Base-by-base conservation (phyloP, 768 basidiomycete genomes). In the Scleroderma citrinum region DNA sequence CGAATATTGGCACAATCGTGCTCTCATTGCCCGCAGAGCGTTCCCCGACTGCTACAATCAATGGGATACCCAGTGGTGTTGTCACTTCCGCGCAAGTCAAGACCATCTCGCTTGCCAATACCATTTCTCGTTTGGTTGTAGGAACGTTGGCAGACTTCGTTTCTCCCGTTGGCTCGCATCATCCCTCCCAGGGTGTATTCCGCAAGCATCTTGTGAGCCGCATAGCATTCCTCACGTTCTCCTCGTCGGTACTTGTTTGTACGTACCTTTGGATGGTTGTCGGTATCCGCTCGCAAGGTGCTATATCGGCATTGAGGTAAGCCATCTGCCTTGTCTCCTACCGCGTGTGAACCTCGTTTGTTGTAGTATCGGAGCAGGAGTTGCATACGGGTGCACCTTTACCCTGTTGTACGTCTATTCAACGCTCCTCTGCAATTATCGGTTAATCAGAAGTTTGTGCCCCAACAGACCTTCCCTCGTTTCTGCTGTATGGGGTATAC, bases 1-100 rank as follows among this genome's bases (percentile, higher is more conserved):
- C 87, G 17, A 92, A 89, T 58, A 82, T 92, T 41, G 88, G 87
- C 32, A 81, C 84, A 1, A 85, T 91, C 44, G 76, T 84, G 13
- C 66, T 83, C 4, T 82, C 88, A 13, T 74, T 89, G 31, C 78
- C 81, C 8, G 59, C 66, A 14, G 45, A 63, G 17, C 24, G 34
- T 20, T 38, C 60, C 7, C 32, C 47, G 17, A 47, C 54, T 30
- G 24, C 31, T 26, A 3, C 55, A 34, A 31, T 47, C 44, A 19
- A 42, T 21, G 51, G 54, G 37, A 51, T 53, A 21, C 50, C 66
- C 14, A 55, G 68, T 16, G 65, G 71, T 37, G 55, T 61, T n/a
- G 64, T 68, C 29, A 75, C 81, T 3, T 70, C 83, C 6, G 72
- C 70, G 14, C 87, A 91, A 72, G 85, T 92, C 13, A 80, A 80